Conservation (phyloP, 495 filamentous ascomycete species). For the Aspergillus cavernicola region DNA sequence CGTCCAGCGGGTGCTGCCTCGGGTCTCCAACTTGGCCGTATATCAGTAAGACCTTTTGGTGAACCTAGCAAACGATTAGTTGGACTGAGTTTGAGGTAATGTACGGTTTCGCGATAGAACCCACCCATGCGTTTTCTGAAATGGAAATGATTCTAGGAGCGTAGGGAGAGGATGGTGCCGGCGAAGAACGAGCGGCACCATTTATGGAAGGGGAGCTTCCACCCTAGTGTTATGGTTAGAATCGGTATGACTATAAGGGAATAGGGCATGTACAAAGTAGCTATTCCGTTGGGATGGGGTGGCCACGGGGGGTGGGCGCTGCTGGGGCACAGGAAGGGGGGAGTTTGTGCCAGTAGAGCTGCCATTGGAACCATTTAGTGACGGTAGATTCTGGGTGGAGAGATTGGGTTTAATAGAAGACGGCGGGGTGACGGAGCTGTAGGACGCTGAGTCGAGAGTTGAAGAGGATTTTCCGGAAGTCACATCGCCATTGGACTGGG, state of each 20-base stretch:
- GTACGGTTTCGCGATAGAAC: constrained; percentile 1
- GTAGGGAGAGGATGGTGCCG: constrained; percentile 65
- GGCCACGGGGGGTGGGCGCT: constrained; percentile 38
- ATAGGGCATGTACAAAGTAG: constrained; percentile 37
- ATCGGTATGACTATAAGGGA: background rate
- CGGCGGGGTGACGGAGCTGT: constrained; percentile 54
- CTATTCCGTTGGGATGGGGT: constrained; percentile 49
- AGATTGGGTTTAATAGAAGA: constrained; percentile 56
- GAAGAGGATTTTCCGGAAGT: constrained; percentile 59
- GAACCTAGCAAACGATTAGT: constrained; percentile 53
- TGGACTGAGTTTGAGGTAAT: background rate
- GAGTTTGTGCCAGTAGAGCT: constrained; percentile 35
- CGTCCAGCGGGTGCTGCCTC: constrained; percentile 66
- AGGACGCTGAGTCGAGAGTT: constrained; percentile 56
- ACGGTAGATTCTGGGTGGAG: constrained; percentile 52
- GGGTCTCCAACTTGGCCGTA: constrained; percentile 77
- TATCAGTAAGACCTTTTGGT: constrained; percentile 83
- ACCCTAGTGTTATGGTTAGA: constrained; percentile 22
- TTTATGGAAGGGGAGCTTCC: constrained; percentile 49
- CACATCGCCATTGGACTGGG: constrained; percentile 44
- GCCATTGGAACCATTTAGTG: constrained; percentile 42
- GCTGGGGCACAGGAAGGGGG: constrained; percentile 34
- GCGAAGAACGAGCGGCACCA: constrained; percentile 45
- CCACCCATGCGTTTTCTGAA: constrained; percentile 77
- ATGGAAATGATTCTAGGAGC: constrained; percentile 74